These are phyloP conservation scores for Cryomyces minteri DNA, from an alignment of 495 filamentous ascomycete species.

Conservation along the genomic window DNA sequence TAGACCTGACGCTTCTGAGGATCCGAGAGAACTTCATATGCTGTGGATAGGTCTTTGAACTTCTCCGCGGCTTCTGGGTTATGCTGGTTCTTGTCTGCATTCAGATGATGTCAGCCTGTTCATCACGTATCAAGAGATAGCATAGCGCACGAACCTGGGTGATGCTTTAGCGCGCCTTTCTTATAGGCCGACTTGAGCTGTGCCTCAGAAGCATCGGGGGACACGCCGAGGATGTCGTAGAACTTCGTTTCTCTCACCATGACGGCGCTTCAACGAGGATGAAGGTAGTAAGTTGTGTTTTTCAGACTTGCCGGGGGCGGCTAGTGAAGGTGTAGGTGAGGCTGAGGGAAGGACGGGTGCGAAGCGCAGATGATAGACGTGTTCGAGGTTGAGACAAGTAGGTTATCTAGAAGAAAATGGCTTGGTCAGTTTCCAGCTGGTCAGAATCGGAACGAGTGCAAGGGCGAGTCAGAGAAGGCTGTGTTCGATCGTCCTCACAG, in stretches of 20 bases:
- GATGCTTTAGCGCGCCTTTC: conserved; percentile 73
- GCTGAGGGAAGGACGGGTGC: too few relatives aligned
- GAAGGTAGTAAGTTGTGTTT: too few relatives aligned
- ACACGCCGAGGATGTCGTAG: conserved; percentile 72
- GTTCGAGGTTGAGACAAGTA: too few relatives aligned
- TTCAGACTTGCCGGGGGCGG: too few relatives aligned
- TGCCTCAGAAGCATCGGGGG: conserved; percentile 49
- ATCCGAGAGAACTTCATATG: conserved; percentile 88
- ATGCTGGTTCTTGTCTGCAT: conserved; percentile 81
- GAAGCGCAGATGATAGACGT: too few relatives aligned
- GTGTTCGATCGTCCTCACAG: too few relatives aligned
- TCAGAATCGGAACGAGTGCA: too few relatives aligned
- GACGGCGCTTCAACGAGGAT: conserved; percentile 1
- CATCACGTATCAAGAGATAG: conserved; percentile 1
- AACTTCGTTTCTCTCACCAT: conserved; percentile 88
- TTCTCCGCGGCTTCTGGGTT: conserved; percentile 89
- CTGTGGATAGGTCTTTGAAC: conserved; percentile 92
- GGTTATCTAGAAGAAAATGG: too few relatives aligned
- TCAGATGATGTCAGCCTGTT: conserved; percentile 11
- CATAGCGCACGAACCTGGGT: conserved; percentile 50
- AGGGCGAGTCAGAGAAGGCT: too few relatives aligned
- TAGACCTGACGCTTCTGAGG: conserved; percentile 79
- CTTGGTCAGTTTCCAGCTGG: too few relatives aligned
- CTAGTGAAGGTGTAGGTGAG: too few relatives aligned
- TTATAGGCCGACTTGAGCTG: conserved; percentile 85